Base-by-base conservation (phyloP, 2,329 filamentous ascomycete species). In the Penicillium decumbens region DNA sequence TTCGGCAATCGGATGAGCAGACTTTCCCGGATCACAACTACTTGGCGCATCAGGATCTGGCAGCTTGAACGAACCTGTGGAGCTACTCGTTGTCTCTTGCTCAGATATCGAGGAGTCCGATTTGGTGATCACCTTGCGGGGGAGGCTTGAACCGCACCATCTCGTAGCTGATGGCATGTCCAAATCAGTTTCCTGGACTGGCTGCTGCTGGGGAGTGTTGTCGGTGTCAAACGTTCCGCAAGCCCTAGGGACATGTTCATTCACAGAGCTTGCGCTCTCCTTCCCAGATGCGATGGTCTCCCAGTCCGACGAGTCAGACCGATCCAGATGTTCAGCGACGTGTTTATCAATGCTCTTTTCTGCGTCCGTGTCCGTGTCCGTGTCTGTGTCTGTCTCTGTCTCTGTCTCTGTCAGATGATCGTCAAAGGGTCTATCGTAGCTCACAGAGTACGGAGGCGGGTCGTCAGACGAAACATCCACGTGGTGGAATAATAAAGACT, bases 21-120 rank as follows among this genome's bases (percentile, higher is more conserved):
- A 41, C 13, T 15, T 27, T 30, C 43, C 43, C 6, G 55, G 48
- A 3, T 29, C 43, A 6, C 35, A 7, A 23, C 40, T 46, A 23
- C 55, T 55, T 20, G 47, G 30, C 10, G 33, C 27, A 13, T 40
- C 29, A n/a, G 46, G 44, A n/a, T 45, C 43, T 13, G 37, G 25
- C 20, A 43, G 32, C 23, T 24, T 39, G 18, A 41, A 39, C 8
- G 50, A 49, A 18, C 20, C 38, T 10, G 20, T 33, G 13, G 41
- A 43, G 13, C 28, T 43, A 15, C 40, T 28, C 4, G 9, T 40
- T 12, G 8, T 29, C 5, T 40, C 41, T 4, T 32, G 39, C 10
- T 43, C 23, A 27, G 24, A n/a, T 13, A 32, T 27, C 33, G 18
- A 20, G 28, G 13, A 33, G n/a, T 8, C 25, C 10, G 23, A 4